Percentiles rank a stretch among this genome's conserved stretches.
Evolutionary conservation across 257 asterid species (phyloP).

Genomic region (Solanum megistacrolobum): DNA sequence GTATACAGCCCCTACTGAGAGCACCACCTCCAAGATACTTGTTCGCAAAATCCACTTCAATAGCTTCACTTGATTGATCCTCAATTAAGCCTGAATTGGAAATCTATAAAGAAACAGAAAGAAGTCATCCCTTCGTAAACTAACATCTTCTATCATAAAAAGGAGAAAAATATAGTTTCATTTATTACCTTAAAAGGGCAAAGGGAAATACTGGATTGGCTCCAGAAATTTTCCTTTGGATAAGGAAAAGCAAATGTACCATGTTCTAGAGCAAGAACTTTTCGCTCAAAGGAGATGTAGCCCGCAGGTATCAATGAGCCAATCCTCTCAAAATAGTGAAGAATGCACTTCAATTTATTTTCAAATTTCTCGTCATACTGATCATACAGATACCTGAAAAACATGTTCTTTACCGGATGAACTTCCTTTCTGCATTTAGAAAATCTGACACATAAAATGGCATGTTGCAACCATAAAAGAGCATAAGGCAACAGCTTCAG

Average conservation of each 20-base stretch:
- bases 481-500: background rate
- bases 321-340: constrained; percentile 77
- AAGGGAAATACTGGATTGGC: constrained; percentile 47
- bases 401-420: background rate
- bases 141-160: background rate
- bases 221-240: constrained; percentile 61
- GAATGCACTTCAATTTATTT: constrained; percentile 68
- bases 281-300: constrained; percentile 76
- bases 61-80: constrained; percentile 56
- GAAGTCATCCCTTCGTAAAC: background rate
- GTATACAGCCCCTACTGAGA: constrained; percentile 75
- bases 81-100: constrained; percentile 54
- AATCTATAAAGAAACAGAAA: constrained; percentile 34
- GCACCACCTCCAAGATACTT: constrained; percentile 89
- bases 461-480: background rate
- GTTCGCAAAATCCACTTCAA: constrained; percentile 92
- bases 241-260: constrained; percentile 24
- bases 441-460: background rate
- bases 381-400: constrained; percentile 59
- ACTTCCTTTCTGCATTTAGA: background rate
- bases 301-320: constrained; percentile 48
- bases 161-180: background rate
- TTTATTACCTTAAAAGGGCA: constrained; percentile 61
- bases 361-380: constrained; percentile 37
- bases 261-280: constrained; percentile 46